These are phyloP conservation scores for Perkinsus marinus DNA, from an alignment of 169 alveolate species.

Conservation along the genomic window DNA sequence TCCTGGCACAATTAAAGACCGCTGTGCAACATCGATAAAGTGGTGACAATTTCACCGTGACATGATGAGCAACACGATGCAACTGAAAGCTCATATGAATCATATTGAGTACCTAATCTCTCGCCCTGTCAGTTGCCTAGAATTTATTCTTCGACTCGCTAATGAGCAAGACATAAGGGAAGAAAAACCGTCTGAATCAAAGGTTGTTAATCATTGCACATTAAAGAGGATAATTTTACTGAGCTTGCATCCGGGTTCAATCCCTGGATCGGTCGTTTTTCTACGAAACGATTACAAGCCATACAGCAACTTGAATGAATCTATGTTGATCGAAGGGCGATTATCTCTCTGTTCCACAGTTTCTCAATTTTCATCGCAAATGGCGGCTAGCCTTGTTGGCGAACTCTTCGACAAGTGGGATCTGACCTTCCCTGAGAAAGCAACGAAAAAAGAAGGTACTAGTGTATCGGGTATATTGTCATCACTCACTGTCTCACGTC, in stretches of 20 bases:
- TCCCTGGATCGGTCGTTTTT: too few relatives aligned
- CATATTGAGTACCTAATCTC: too few relatives aligned
- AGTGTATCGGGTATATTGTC: not conserved
- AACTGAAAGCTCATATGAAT: not conserved
- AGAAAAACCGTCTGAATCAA: too few relatives aligned
- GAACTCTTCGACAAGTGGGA: not conserved
- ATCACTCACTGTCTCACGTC: not conserved
- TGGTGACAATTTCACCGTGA: not conserved
- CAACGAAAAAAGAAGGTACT: not conserved
- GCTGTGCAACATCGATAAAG: not conserved
- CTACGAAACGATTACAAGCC: too few relatives aligned
- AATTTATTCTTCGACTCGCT: too few relatives aligned
- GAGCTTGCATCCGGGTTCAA: too few relatives aligned
- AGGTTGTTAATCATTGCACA: too few relatives aligned
- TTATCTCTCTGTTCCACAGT: not conserved
- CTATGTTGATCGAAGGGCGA: too few relatives aligned
- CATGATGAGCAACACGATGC: not conserved
- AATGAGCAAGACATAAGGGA: too few relatives aligned
- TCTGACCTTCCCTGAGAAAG: not conserved
- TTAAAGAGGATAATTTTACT: too few relatives aligned
- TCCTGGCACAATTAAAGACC: not conserved
- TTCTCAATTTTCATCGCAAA: not conserved
- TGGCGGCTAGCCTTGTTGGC: not conserved
- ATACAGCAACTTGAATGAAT: too few relatives aligned
- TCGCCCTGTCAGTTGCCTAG: too few relatives aligned